Percentiles rank a stretch among this genome's conserved stretches.
phyloP scores from a whole-genome alignment of 139 green algal species.

The Picochlorum sp. region DNA sequence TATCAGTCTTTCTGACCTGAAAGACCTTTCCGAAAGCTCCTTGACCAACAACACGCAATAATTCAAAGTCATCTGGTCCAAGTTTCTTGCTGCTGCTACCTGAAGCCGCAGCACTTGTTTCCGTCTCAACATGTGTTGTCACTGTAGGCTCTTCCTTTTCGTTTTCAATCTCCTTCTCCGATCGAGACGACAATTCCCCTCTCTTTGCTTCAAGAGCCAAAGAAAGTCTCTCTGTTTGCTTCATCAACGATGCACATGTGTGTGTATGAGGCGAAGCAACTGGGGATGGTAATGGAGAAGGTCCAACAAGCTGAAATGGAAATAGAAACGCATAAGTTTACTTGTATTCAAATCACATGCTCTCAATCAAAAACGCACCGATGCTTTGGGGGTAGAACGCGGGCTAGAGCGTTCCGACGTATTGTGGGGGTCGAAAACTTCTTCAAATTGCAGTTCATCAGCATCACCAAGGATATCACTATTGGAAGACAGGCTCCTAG shows the following conservation, averaged over 20 bases:
- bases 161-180: neutral
- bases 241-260: neutral
- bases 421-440: slow-evolving; percentile 6
- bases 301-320: slow-evolving; percentile 21
- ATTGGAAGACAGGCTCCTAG: neutral
- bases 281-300: slow-evolving; percentile 26
- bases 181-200: too few relatives aligned
- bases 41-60: slow-evolving; percentile 89
- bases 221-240: neutral
- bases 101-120: neutral
- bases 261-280: slow-evolving; percentile 9
- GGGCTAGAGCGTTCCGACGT: neutral
- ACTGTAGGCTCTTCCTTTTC: neutral
- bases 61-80: slow-evolving; percentile 81
- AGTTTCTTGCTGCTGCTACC: slow-evolving; percentile 20
- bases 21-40: slow-evolving; percentile 95
- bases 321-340: neutral
- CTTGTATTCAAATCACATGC: neutral
- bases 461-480: neutral
- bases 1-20: slow-evolving; percentile 61
- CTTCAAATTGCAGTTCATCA: slow-evolving; percentile 27
- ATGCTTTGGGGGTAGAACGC: slow-evolving; percentile 6
- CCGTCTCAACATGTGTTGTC: slow-evolving; percentile 11
- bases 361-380: slow-evolving; percentile 3
- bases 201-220: neutral